Conservation (phyloP, 1,139 yeast genomes). For the Suhomyces wounanorum region DNA sequence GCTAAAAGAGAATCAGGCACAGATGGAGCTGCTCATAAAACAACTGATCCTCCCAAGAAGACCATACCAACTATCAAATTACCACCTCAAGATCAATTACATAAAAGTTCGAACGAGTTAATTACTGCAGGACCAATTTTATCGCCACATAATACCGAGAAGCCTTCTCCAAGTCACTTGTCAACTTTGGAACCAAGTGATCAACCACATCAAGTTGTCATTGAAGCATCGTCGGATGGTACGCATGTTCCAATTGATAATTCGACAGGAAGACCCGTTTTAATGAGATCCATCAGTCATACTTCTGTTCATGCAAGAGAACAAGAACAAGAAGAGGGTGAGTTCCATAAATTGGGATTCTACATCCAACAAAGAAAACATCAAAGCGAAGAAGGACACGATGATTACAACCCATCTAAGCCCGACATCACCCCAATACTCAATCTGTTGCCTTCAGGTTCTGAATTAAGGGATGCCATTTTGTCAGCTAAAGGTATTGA, state of each 20-base stretch:
- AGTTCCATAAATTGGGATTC: constrained; percentile 80
- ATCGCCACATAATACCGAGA: constrained; percentile 40
- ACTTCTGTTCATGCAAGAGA: constrained; percentile 69
- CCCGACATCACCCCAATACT: constrained; percentile 35
- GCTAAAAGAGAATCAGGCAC: constrained; percentile 20
- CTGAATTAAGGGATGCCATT: constrained; percentile 74
- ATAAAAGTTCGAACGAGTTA: constrained; percentile 52
- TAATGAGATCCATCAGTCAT: constrained; percentile 63
- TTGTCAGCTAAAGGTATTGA: constrained; percentile 77
- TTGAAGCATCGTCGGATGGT: constrained; percentile 58
- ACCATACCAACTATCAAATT: constrained; percentile 3
- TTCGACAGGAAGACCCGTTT: constrained; percentile 69
- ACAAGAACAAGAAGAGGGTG: constrained; percentile 91
- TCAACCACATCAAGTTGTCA: constrained; percentile 70
- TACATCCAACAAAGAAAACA: constrained; percentile 62
- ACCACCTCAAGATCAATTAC: constrained; percentile 36
- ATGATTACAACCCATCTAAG: background rate
- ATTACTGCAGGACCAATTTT: constrained; percentile 58
- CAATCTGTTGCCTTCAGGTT: constrained; percentile 66
- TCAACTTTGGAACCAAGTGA: constrained; percentile 31
- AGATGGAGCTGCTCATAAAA: background rate
- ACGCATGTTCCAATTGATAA: constrained; percentile 60
- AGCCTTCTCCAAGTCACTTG: constrained; percentile 28
- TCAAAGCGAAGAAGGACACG: background rate
- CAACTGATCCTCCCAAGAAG: background rate